phyloP scores from a whole-genome alignment of 805 yeast species.

The Candida rishiriensis region DNA sequence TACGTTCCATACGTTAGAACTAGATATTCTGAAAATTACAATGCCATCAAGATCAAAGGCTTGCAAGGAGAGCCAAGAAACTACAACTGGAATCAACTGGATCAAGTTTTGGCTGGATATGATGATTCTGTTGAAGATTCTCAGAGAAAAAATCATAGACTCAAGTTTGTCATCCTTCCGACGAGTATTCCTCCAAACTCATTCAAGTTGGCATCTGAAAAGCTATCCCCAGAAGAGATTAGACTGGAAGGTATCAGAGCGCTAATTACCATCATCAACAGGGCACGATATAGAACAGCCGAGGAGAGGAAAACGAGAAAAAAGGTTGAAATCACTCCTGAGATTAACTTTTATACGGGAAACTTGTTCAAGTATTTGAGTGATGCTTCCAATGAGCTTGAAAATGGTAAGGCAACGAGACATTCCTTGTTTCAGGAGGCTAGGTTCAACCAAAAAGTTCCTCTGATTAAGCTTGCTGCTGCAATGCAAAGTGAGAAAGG shows the following conservation, averaged over 20 bases:
- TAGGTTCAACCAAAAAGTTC: slow-evolving; percentile 44
- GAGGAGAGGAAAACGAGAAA: slow-evolving; percentile 35
- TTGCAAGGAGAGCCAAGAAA: slow-evolving; percentile 46
- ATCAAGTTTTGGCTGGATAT: slow-evolving; percentile 88
- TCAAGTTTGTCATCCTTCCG: slow-evolving; percentile 84
- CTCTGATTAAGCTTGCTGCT: slow-evolving; percentile 49
- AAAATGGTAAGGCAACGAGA: slow-evolving; percentile 12
- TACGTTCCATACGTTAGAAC: slow-evolving; percentile 66
- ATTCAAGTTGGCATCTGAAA: slow-evolving; percentile 44
- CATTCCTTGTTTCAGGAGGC: slow-evolving; percentile 21
- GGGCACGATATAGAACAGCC: slow-evolving; percentile 44
- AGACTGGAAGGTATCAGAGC: slow-evolving; percentile 85
- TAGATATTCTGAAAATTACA: slow-evolving; percentile 65
- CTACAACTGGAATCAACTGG: slow-evolving; percentile 88
- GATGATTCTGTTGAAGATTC: slow-evolving; percentile 64
- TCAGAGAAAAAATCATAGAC: slow-evolving; percentile 51
- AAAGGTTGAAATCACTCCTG: slow-evolving; percentile 57
- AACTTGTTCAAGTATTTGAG: slow-evolving; percentile 63
- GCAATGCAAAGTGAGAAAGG: slow-evolving; percentile 67
- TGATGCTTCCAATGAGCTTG: slow-evolving; percentile 25
- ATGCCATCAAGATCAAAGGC: slow-evolving; percentile 53
- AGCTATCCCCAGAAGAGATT: slow-evolving; percentile 76
- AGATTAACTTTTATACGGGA: slow-evolving; percentile 84
- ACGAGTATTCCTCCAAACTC: slow-evolving; percentile 60
- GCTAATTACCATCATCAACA: slow-evolving; percentile 57